Conservation (phyloP, 345 rosid genomes). For the Draba incana region DNA sequence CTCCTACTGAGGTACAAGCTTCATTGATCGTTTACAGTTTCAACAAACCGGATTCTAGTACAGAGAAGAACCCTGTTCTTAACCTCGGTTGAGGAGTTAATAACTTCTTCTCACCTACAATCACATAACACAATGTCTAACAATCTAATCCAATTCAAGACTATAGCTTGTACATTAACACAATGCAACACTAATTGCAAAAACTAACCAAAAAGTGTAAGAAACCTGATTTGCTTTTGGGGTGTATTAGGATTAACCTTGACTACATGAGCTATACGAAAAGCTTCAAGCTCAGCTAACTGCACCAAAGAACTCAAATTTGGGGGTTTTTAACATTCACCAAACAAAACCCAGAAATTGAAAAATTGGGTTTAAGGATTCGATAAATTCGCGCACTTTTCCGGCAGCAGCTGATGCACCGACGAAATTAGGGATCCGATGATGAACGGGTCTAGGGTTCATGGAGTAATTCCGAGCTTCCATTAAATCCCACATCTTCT, state of each 20-base stretch:
- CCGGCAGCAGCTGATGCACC: conserved; percentile 77
- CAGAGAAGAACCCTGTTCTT: conserved; percentile 88
- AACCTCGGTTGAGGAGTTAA: conserved; percentile 90
- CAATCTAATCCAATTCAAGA: neutral
- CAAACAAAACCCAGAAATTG: conserved; percentile 18
- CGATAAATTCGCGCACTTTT: conserved; percentile 42
- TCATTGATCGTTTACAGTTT: conserved; percentile 54
- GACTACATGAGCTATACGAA: conserved; percentile 62
- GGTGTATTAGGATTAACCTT: conserved; percentile 95
- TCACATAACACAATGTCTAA: conserved; percentile 2
- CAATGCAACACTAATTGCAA: neutral
- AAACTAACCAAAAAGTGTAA: conserved; percentile 71
- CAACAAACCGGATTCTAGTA: conserved; percentile 59
- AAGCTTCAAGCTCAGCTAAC: conserved; percentile 64
- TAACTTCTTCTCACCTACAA: conserved; percentile 70
- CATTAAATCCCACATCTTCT: conserved; percentile 86
- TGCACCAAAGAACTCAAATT: conserved; percentile 38
- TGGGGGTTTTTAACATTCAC: neutral
- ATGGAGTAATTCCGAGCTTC: conserved; percentile 68
- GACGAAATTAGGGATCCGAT: conserved; percentile 90
- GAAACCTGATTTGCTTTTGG: conserved; percentile 91
- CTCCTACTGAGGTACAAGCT: conserved; percentile 85
- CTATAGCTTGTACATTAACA: neutral
- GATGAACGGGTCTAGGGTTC: conserved; percentile 89
- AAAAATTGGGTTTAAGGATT: neutral